Percentiles rank a stretch among this genome's conserved stretches.
phyloP scores from a whole-genome alignment of 352 stramenopile genomes.

The Pythium grandisporangium region DNA sequence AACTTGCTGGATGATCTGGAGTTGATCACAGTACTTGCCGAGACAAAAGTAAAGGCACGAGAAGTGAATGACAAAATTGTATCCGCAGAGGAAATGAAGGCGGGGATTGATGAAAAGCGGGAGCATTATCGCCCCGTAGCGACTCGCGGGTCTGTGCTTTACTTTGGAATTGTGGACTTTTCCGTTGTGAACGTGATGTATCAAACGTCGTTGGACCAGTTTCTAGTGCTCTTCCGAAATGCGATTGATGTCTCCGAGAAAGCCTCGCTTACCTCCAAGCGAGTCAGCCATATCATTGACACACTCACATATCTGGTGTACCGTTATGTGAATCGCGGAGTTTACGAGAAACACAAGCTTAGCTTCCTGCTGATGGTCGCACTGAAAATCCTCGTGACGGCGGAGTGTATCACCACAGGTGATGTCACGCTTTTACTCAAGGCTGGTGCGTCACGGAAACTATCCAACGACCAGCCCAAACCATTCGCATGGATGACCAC shows the following conservation, averaged over 20 bases:
- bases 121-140: conserved; percentile 88
- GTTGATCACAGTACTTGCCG: conserved; percentile 76
- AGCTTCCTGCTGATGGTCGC: conserved; percentile 63
- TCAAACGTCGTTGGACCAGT: conserved; percentile 86
- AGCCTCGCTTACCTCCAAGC: conserved; percentile 65
- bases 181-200: conserved; percentile 87
- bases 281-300: conserved; percentile 85
- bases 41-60: conserved; percentile 86
- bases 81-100: conserved; percentile 78
- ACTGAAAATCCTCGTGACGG: conserved; percentile 69
- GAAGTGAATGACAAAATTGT: conserved; percentile 90
- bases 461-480: conserved; percentile 58
- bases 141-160: conserved; percentile 78
- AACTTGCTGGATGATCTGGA: conserved; percentile 87
- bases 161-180: conserved; percentile 88
- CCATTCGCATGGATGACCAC: conserved; percentile 63
- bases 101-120: conserved; percentile 86
- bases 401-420: conserved; percentile 31
- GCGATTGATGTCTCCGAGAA: conserved; percentile 81
- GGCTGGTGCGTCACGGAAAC: conserved; percentile 49
- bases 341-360: conserved; percentile 71
- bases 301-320: conserved; percentile 79
- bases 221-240: conserved; percentile 78
- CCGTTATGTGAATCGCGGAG: conserved; percentile 61
- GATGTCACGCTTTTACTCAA: conserved; percentile 73